phyloP scores from a whole-genome alignment of 2,329 filamentous ascomycete genomes.

The Xylariaceae sp. region DNA sequence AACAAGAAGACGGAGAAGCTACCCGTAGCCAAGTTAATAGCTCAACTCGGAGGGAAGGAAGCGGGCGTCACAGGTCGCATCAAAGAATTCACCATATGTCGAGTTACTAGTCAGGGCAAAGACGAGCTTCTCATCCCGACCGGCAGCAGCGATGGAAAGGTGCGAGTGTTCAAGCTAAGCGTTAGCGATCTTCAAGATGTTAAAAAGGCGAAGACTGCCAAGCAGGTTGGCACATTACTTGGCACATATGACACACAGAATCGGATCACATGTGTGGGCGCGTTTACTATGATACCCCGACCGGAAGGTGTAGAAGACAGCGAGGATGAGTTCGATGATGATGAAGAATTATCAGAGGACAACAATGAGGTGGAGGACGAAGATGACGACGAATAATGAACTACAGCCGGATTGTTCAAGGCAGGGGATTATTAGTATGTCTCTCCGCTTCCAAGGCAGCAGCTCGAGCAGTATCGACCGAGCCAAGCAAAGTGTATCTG shows the following conservation, averaged over 20 bases:
- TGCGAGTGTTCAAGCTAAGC: constrained; percentile 71
- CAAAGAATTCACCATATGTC: constrained; percentile 79
- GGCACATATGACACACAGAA: constrained; percentile 81
- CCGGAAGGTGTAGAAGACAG: constrained; percentile 59
- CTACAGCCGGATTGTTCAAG: too few species aligned
- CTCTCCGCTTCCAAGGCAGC: too few species aligned
- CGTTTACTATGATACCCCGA: constrained; percentile 76
- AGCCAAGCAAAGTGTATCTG: too few species aligned
- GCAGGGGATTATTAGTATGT: too few species aligned
- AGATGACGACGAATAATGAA: constrained; percentile 9
- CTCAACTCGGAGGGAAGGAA: constrained; percentile 72
- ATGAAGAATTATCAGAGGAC: constrained; percentile 16
- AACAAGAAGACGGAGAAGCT: constrained; percentile 39
- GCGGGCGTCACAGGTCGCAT: constrained; percentile 67
- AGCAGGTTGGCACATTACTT: constrained; percentile 59
- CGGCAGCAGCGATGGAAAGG: constrained; percentile 77
- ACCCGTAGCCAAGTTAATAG: constrained; percentile 62
- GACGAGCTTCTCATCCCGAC: constrained; percentile 58
- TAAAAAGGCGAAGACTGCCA: constrained; percentile 24
- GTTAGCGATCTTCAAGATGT: constrained; percentile 37
- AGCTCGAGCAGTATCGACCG: too few species aligned
- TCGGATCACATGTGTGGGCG: constrained; percentile 82
- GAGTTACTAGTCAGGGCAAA: constrained; percentile 35
- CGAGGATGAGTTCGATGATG: constrained; percentile 36
- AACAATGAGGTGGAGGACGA: constrained; percentile 18